A percentile compares a stretch with the other conserved stretches of the same genome.
phyloP scores from a whole-genome alignment of 202 grass and related monocot species.

The Schoenoplectus triqueter region DNA sequence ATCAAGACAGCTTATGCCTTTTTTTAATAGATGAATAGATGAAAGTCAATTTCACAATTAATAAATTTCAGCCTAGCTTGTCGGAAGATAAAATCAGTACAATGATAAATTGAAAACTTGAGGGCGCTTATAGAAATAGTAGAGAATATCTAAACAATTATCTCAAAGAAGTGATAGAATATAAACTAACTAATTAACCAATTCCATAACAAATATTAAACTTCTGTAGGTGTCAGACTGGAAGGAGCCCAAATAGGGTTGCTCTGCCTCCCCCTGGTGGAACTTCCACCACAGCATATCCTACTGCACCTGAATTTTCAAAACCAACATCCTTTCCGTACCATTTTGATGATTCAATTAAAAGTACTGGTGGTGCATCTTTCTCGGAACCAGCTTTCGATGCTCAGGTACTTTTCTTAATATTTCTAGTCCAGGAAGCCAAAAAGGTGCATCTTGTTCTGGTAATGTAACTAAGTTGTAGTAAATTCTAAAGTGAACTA shows the following conservation, averaged over 20 bases:
- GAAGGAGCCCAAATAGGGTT: slow-evolving; percentile 59
- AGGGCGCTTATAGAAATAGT: not conserved
- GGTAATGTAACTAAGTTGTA: not conserved
- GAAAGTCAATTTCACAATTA: not conserved
- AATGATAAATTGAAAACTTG: not conserved
- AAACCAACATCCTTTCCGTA: slow-evolving; percentile 59
- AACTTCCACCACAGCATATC: slow-evolving; percentile 41
- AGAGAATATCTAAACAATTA: not conserved
- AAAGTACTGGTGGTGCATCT: not conserved
- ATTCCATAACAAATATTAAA: not conserved
- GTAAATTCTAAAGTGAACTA: not conserved
- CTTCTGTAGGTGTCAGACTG: slow-evolving; percentile 49
- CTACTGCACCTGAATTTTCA: slow-evolving; percentile 55
- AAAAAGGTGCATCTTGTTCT: not conserved
- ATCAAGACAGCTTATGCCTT: not conserved
- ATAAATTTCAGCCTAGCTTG: not conserved
- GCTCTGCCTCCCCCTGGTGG: slow-evolving; percentile 74
- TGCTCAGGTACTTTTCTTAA: slow-evolving; percentile 1
- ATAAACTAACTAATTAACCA: not conserved
- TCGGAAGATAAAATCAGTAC: slow-evolving; percentile 4
- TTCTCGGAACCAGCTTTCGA: slow-evolving; percentile 11
- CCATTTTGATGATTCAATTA: not conserved
- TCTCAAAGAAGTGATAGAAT: not conserved
- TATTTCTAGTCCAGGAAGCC: not conserved
- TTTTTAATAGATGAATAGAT: not conserved